Evolutionary conservation across 495 filamentous ascomycete genomes (phyloP).

Genomic region (Talaromyces liani): DNA sequence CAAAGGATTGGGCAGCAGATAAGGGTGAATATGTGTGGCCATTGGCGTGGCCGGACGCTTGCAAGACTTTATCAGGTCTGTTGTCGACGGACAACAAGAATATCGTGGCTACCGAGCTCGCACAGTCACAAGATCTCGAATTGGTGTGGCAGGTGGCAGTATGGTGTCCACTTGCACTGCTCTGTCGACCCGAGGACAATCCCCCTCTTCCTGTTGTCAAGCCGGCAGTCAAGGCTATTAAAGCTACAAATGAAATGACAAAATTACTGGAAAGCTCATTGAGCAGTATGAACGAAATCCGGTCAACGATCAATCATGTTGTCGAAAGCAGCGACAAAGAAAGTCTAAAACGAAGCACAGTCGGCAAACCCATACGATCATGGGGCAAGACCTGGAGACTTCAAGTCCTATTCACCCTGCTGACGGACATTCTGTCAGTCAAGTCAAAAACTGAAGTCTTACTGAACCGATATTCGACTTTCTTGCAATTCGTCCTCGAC

Average conservation of each 20-base stretch:
- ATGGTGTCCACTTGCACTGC: background rate
- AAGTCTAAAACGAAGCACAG: background rate
- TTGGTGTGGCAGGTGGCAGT: background rate
- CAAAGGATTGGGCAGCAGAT: background rate
- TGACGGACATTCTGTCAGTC: background rate
- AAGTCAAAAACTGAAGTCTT: background rate
- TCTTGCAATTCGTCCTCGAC: background rate
- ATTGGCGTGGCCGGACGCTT: background rate
- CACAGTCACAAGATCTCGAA: background rate
- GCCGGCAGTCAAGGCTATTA: background rate
- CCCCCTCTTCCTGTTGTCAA: background rate
- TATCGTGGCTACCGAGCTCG: background rate
- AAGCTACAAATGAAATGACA: background rate
- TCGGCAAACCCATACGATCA: background rate
- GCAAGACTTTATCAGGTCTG: background rate
- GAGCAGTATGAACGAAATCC: background rate
- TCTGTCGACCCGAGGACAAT: background rate
- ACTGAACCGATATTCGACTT: background rate
- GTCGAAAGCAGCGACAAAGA: background rate
- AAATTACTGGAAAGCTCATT: background rate
- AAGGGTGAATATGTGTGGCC: background rate
- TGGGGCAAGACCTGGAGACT: conserved; percentile 3
- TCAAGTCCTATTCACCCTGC: background rate
- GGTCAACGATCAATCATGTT: background rate
- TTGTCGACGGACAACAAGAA: background rate